Evolutionary conservation across 2,329 filamentous ascomycete species (phyloP).

Genomic region (Aspergillus quadricinctus): DNA sequence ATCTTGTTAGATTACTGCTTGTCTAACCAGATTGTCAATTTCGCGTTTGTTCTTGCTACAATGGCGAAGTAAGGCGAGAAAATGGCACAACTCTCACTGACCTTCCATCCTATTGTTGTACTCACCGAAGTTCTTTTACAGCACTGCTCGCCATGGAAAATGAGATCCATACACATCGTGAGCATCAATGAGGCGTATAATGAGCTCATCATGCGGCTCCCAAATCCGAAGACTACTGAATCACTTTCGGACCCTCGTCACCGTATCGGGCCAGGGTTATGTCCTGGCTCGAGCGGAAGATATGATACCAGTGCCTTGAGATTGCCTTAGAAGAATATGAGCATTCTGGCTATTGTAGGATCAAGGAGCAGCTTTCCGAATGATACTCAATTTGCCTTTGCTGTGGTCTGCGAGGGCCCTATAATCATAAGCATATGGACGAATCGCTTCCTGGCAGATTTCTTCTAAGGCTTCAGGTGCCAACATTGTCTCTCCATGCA

Average conservation of each 20-base stretch:
- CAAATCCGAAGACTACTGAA: neutral
- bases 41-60: neutral
- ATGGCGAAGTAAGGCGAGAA: neutral
- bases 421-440: neutral
- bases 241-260: neutral
- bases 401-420: neutral
- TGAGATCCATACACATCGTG: neutral
- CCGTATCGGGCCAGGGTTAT: neutral
- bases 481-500: neutral
- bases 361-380: neutral
- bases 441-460: neutral
- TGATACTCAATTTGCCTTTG: neutral
- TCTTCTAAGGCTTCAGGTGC: neutral
- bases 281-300: neutral
- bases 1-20: neutral
- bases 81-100: neutral
- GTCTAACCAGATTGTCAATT: neutral
- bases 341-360: neutral
- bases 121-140: neutral
- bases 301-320: neutral
- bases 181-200: neutral
- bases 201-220: neutral
- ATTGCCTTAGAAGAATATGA: neutral
- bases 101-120: neutral
- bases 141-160: neutral